phyloP scores from a whole-genome alignment of 164 flowering plant genomes.

The Brasenia schreberi region DNA sequence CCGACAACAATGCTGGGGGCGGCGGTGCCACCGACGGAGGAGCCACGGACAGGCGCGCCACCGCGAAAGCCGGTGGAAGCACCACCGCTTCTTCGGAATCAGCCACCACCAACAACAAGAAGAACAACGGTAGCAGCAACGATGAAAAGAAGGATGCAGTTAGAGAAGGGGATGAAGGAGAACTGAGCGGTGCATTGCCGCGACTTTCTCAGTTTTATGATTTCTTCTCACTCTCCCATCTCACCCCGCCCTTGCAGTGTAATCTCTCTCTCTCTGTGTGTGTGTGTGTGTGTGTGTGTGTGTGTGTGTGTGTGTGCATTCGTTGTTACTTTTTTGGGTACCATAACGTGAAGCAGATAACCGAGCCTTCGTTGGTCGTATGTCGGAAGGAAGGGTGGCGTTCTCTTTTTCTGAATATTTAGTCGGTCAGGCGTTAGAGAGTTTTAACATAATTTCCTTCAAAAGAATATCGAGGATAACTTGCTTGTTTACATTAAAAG shows the following conservation, averaged over 20 bases:
- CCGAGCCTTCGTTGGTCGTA: no score
- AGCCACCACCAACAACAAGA: not conserved
- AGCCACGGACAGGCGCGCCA: constrained; percentile 21
- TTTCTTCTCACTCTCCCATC: constrained; percentile 90
- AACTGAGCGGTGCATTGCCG: constrained; percentile 60
- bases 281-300: no score
- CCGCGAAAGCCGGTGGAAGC: constrained; percentile 19
- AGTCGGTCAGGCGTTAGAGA: no score
- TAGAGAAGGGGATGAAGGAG: constrained; percentile 46
- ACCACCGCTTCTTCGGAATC: not conserved
- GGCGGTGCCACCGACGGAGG: constrained; percentile 28
- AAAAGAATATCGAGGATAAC: no score
- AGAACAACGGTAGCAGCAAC: not conserved
- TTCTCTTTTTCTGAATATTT: no score
- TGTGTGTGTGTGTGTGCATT: no score
- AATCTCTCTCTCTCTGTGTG: constrained; percentile 7
- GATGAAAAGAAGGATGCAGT: no score
- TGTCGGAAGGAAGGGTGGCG: no score
- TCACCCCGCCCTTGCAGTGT: constrained; percentile 92
- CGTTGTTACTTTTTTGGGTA: no score
- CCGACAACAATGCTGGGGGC: constrained; percentile 21
- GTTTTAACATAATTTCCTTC: no score
- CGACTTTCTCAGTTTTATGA: constrained; percentile 84
- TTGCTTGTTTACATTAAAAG: no score
- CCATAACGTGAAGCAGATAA: no score